Evolutionary conservation across 345 rosid genomes (phyloP).

Genomic region (Tarenaya hassleriana): DNA sequence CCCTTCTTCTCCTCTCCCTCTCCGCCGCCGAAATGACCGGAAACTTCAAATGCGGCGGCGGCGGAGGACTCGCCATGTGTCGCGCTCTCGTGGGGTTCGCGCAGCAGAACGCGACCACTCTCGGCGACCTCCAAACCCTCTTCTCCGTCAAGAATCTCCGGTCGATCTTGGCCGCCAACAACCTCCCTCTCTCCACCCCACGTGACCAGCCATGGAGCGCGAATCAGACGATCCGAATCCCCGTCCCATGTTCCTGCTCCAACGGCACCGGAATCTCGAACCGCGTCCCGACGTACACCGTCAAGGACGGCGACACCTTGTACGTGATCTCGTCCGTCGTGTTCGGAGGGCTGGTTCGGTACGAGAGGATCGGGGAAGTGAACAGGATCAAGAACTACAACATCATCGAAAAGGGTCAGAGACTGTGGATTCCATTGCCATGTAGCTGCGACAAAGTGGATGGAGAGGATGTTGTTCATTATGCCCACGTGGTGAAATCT

Average conservation of each 20-base stretch:
- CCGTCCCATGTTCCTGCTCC: constrained; percentile 56
- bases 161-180: constrained; percentile 53
- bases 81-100: constrained; percentile 46
- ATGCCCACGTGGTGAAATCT: constrained; percentile 42
- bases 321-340: constrained; percentile 32
- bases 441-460: constrained; percentile 56
- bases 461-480: constrained; percentile 43
- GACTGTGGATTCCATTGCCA: constrained; percentile 53
- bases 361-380: constrained; percentile 27
- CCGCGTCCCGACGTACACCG: constrained; percentile 38
- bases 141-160: constrained; percentile 38
- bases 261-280: constrained; percentile 47
- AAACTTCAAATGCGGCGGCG: constrained; percentile 54
- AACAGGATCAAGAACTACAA: constrained; percentile 27
- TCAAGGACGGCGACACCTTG: constrained; percentile 35
- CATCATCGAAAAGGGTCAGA: constrained; percentile 29
- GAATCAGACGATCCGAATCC: constrained; percentile 34
- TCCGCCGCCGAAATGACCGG: constrained; percentile 29
- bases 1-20: constrained; percentile 6
- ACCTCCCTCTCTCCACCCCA: constrained; percentile 35
- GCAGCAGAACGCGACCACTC: constrained; percentile 42
- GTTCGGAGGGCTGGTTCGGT: constrained; percentile 28
- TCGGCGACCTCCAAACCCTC: constrained; percentile 36
- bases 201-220: constrained; percentile 13
- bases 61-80: constrained; percentile 29